Conservation (phyloP, 2,329 filamentous ascomycete species). For the Bipolaris bicolor region DNA sequence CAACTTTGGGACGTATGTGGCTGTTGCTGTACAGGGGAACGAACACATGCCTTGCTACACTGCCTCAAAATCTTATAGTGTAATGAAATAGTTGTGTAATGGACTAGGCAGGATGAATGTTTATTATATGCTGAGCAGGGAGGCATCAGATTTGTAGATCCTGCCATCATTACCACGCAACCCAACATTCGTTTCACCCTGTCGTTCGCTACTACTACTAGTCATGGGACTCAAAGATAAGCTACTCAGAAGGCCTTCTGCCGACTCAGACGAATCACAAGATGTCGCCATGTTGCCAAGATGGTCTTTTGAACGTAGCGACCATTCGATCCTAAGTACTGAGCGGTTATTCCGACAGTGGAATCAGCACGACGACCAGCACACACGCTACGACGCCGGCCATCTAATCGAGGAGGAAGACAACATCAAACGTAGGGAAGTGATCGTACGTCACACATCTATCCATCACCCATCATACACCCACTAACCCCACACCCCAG, state of each 20-base stretch:
- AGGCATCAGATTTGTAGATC: not conserved
- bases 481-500: constrained; percentile 22
- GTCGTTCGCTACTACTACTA: constrained; percentile 8
- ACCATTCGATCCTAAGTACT: constrained; percentile 26
- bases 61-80: constrained; percentile 17
- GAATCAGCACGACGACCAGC: constrained; percentile 15
- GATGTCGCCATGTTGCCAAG: constrained; percentile 21
- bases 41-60: constrained; percentile 20
- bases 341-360: constrained; percentile 27
- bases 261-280: constrained; percentile 8
- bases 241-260: constrained; percentile 11
- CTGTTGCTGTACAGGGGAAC: constrained; percentile 3
- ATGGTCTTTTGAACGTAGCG: constrained; percentile 29
- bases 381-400: constrained; percentile 18
- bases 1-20: constrained; percentile 2
- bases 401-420: constrained; percentile 11
- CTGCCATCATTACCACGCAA: not conserved
- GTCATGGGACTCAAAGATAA: constrained; percentile 23
- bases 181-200: constrained; percentile 1
- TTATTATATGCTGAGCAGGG: not conserved
- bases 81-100: not conserved
- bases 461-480: not conserved
- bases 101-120: constrained; percentile 1
- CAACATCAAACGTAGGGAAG: constrained; percentile 18
- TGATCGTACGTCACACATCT: constrained; percentile 19